Evolutionary conservation across 148 eudicot species (phyloP).

Genomic region (Linanthus parryae): DNA sequence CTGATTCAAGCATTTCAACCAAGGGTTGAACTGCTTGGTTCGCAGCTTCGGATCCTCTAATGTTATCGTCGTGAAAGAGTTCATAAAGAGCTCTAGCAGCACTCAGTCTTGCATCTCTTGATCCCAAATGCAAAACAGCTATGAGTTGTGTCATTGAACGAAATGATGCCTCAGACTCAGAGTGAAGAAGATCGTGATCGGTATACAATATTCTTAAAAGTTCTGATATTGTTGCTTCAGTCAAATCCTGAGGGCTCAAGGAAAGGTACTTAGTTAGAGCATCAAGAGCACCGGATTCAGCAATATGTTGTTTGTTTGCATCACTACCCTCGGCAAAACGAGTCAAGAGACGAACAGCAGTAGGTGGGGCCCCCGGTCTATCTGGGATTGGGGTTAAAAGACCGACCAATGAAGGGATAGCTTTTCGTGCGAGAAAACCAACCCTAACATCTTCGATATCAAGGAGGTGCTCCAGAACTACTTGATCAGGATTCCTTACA

Average conservation of each 20-base stretch:
- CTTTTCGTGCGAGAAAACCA: constrained; percentile 65
- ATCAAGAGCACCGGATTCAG: constrained; percentile 86
- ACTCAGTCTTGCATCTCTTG: constrained; percentile 62
- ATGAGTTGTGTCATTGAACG: constrained; percentile 60
- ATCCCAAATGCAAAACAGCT: constrained; percentile 79
- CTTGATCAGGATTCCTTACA: constrained; percentile 54
- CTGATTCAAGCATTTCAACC: constrained; percentile 58
- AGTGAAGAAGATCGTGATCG: constrained; percentile 47
- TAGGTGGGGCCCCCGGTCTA: constrained; percentile 67
- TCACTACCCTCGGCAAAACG: constrained; percentile 62
- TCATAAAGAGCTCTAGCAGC: constrained; percentile 67
- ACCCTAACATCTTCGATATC: constrained; percentile 60
- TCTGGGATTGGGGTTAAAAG: constrained; percentile 79
- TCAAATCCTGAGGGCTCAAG: constrained; percentile 68
- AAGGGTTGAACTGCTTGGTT: constrained; percentile 67
- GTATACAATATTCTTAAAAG: constrained; percentile 61
- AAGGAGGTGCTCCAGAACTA: constrained; percentile 54
- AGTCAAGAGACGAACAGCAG: constrained; percentile 50
- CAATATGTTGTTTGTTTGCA: constrained; percentile 66
- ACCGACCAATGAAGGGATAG: constrained; percentile 73
- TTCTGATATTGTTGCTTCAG: constrained; percentile 58
- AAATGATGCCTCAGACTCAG: constrained; percentile 62
- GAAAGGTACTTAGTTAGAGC: constrained; percentile 74
- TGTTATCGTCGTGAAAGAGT: constrained; percentile 52
- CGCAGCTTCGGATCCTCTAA: constrained; percentile 59